Conservation (phyloP, 2,329 filamentous ascomycete species). For the Calcarisporium arbuscula region DNA sequence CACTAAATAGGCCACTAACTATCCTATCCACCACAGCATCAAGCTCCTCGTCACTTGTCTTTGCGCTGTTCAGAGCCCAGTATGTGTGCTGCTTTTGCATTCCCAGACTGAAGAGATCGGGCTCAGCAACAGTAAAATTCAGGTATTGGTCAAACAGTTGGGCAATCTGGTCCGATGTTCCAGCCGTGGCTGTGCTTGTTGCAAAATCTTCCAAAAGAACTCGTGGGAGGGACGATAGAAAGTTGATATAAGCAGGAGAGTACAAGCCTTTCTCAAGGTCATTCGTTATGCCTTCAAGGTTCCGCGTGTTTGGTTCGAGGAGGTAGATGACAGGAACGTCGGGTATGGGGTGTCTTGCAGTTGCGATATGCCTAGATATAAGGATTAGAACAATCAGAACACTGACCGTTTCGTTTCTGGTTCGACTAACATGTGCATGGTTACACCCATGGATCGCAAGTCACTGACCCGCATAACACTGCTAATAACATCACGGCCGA, state of each 20-base stretch:
- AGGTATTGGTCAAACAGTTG: slow-evolving; percentile 96
- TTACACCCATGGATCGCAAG: slow-evolving; percentile 87
- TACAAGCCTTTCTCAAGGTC: slow-evolving; percentile 87
- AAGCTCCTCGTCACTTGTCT: slow-evolving; percentile 83
- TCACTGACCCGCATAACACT: slow-evolving; percentile 93
- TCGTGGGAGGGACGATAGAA: slow-evolving; percentile 86
- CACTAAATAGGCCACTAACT: slow-evolving; percentile 94
- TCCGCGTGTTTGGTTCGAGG: slow-evolving; percentile 78
- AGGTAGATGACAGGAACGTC: slow-evolving; percentile 96
- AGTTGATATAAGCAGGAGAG: slow-evolving; percentile 92
- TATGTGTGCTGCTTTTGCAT: slow-evolving; percentile 89
- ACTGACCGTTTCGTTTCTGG: neutral
- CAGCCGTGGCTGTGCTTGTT: slow-evolving; percentile 73
- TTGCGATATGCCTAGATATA: slow-evolving; percentile 65
- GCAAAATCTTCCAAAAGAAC: slow-evolving; percentile 93
- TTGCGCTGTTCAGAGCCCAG: slow-evolving; percentile 90
- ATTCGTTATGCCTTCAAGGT: slow-evolving; percentile 74
- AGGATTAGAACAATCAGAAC: slow-evolving; percentile 17
- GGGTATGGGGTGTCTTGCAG: slow-evolving; percentile 80
- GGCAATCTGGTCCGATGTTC: slow-evolving; percentile 81
- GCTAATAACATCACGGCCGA: slow-evolving; percentile 91
- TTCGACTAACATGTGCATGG: slow-evolving; percentile 78
- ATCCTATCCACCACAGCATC: slow-evolving; percentile 84
- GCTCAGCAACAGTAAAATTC: slow-evolving; percentile 94
- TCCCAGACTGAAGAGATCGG: slow-evolving; percentile 88